Conservation (phyloP, 768 basidiomycete genomes). For the Hygrophorus pudorinus region DNA sequence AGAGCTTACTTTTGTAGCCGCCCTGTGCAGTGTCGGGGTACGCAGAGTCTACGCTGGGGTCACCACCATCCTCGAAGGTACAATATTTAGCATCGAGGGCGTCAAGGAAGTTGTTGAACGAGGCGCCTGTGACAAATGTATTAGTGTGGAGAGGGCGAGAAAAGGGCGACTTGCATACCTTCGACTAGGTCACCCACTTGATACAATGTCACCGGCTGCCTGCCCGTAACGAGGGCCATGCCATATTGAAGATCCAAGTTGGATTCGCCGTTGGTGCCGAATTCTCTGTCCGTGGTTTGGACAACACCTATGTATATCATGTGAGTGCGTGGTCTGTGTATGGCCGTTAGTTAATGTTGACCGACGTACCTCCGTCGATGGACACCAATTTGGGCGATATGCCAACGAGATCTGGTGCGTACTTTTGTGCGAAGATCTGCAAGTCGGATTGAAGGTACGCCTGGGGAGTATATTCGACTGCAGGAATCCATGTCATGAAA, state of each 20-base stretch:
- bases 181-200: conserved; percentile 34
- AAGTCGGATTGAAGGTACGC: conserved; percentile 35
- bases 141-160: background rate
- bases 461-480: conserved; percentile 43
- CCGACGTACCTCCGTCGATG: conserved; percentile 34
- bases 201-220: conserved; percentile 31
- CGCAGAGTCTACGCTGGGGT: conserved; percentile 24
- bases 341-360: background rate
- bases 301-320: conserved; percentile 25
- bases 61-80: conserved; percentile 32
- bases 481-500: background rate
- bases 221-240: conserved; percentile 34
- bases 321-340: background rate
- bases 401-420: conserved; percentile 23
- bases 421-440: conserved; percentile 30
- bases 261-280: conserved; percentile 42
- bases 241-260: conserved; percentile 48
- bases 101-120: conserved; percentile 39
- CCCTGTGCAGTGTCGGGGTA: conserved; percentile 22
- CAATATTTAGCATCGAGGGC: conserved; percentile 37
- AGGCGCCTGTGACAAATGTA: conserved; percentile 23
- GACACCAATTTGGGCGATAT: conserved; percentile 23
- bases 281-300: conserved; percentile 31
- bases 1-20: conserved; percentile 18
- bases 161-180: conserved; percentile 16